These are phyloP conservation scores for Xylaria nigripes DNA, from an alignment of 495 filamentous ascomycete species.

Conservation along the genomic window DNA sequence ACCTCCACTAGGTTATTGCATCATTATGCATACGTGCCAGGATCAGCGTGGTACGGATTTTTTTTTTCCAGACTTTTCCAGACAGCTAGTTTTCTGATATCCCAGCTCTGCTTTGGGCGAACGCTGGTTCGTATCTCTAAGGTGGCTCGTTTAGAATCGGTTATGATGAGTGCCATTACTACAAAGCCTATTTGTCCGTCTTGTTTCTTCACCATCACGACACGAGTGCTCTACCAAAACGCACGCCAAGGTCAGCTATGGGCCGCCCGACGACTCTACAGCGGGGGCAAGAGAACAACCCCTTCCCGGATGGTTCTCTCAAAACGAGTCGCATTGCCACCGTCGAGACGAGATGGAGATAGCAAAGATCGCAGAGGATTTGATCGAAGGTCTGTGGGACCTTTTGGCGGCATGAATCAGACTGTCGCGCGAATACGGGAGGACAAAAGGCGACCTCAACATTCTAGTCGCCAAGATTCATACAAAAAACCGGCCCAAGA, in stretches of 20 bases:
- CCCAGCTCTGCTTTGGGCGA: neutral
- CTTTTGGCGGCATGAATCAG: slow-evolving; percentile 73
- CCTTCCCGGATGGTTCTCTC: slow-evolving; percentile 77
- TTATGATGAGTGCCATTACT: slow-evolving; percentile 15
- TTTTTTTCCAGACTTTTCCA: too few species aligned
- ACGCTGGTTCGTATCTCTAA: neutral
- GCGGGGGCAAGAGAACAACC: slow-evolving; percentile 29
- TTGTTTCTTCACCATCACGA: slow-evolving; percentile 17
- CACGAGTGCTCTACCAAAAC: slow-evolving; percentile 2
- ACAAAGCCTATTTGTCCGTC: slow-evolving; percentile 25
- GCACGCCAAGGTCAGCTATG: slow-evolving; percentile 25
- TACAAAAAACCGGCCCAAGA: slow-evolving; percentile 19
- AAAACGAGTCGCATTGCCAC: slow-evolving; percentile 52
- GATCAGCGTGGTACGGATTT: too few species aligned
- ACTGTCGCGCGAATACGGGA: slow-evolving; percentile 42
- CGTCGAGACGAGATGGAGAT: slow-evolving; percentile 36
- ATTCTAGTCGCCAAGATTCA: slow-evolving; percentile 18
- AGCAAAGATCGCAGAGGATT: slow-evolving; percentile 27
- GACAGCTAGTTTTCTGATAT: too few species aligned
- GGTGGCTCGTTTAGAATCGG: neutral
- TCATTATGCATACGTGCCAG: too few species aligned
- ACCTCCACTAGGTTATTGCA: too few species aligned
- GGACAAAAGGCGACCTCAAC: slow-evolving; percentile 29
- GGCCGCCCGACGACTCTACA: slow-evolving; percentile 27
- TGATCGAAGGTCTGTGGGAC: slow-evolving; percentile 42